These are phyloP conservation scores for Phytopythium sindhum DNA, from an alignment of 352 stramenopile species.

Conservation along the genomic window DNA sequence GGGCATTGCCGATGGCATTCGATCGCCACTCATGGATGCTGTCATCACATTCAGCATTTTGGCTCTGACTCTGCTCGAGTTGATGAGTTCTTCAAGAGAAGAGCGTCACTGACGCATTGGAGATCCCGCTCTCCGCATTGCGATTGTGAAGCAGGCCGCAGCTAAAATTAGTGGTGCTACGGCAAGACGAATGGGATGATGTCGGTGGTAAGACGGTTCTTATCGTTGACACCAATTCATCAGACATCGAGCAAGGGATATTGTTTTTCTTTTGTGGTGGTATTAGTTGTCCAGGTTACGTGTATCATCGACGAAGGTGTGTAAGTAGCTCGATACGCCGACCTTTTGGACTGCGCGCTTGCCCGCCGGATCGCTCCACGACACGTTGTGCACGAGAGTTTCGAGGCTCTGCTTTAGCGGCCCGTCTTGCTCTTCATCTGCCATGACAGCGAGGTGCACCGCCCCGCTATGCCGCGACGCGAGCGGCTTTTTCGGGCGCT, in stretches of 20 bases:
- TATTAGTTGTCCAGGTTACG: constrained; percentile 32
- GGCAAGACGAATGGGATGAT: constrained; percentile 1
- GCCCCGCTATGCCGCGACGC: constrained; percentile 39
- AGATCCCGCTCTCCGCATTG: neutral
- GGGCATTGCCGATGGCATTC: neutral
- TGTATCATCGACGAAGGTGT: constrained; percentile 35
- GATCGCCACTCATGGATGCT: neutral
- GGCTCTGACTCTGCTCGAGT: neutral
- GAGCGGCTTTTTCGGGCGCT: constrained; percentile 31
- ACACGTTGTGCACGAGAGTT: constrained; percentile 63
- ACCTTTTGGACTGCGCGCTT: constrained; percentile 75
- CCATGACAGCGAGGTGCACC: constrained; percentile 52
- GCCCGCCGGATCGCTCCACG: constrained; percentile 61
- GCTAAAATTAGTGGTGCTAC: neutral
- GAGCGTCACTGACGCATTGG: neutral
- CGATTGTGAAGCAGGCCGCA: neutral
- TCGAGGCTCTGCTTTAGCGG: constrained; percentile 64
- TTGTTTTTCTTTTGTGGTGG: neutral
- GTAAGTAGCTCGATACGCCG: constrained; percentile 57
- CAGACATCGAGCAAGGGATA: neutral
- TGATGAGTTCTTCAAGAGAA: neutral
- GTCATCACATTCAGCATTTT: neutral
- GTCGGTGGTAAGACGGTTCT: neutral
- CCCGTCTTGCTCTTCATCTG: constrained; percentile 30
- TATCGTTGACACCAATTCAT: neutral